Base-by-base conservation (phyloP, 306 rosid genomes). In the Herpetospermum pedunculosum region DNA sequence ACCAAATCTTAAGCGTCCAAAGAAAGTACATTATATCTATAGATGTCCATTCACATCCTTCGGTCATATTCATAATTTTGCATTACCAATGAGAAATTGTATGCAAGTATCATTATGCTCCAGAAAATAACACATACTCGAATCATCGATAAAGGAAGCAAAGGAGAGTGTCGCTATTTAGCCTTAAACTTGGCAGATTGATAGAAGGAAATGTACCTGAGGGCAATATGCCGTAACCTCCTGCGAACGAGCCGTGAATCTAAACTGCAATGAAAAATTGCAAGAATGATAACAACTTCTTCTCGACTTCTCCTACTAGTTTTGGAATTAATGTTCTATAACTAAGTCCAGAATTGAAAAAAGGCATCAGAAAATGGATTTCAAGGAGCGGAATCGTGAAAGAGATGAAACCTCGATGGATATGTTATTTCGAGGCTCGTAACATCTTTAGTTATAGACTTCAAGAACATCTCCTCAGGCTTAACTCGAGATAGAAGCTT, bases 401-500 rank as follows among this genome's bases (percentile, higher is more conserved):
- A 81, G 78, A 67, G 19, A 32, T 55, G 80, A 78, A 79, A 94
- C 99, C 97, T 91, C 26, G 91, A 79, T 8, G 97, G 99, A 87
- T 91, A 94, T 76, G 88, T 72, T 67, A 91, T 75, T 83, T 94
- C 92, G 77, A 94, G 85, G 38, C 83, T 62, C n/a, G 92, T 86
- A 76, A 85, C 79, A 34, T 91, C 99, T 73, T 87, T 91, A 2
- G 97, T 74, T 38, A 94, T 88, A 3, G 99, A 88, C 74, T 85
- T 88, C 81, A 94, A 83, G 75, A 94, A 87, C 14, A 91, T 88
- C 95, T 94, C 99, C 4, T 96, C 87, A 2, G 99, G 99, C 79
- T 85, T 85, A 60, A 94, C 97, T 65, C 87, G 86, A 18, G 99
- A 84, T 83, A 94, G 78, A 35, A 91, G 92, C 88, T 83, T 73